Evolutionary conservation across 768 basidiomycete species (phyloP), one percentile per base, ranked within the genome.

Genomic region (Heimioporus sp.): DNA sequence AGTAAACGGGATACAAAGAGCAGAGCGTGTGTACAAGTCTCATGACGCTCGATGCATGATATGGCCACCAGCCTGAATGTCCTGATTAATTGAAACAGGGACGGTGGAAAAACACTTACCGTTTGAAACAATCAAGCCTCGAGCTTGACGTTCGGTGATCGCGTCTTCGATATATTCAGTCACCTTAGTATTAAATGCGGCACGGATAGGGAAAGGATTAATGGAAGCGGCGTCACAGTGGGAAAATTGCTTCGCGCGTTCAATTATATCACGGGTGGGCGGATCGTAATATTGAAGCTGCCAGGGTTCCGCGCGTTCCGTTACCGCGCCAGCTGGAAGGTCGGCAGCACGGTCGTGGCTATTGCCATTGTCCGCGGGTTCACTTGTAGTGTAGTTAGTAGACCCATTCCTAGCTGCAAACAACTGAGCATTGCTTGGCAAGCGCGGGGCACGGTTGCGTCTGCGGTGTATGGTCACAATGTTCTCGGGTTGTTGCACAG

Each of bases 221-320:
- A 53, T 46, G 12, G 52, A 57, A 1, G 43, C 48, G 0, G 19
- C 21, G 7, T 55, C 31, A 11, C 46, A 48, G 8, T 44, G 36
- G 10, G 46, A 48, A 30, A 54, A 44, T 12, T 48, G 47, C 19
- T 54, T 54, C 1, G 43, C 39, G 3, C 38, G 16, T 20, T 54
- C 37, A 10, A 54, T 48, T 2, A 54, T 39, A n/a, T 54, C 38
- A 9, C 6, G 39, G n/a, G 31, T 39, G 1, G 30, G 15, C 0
- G 20, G 44, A 13, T 48, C 24, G 10, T 57, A 53, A 10, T 34
- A 47, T n/a, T 53, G 51, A 7, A 56, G 46, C 7, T 56, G 46
- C 42, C 42, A 56, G 0, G 34, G 55, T 15, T 56, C 46, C 3
- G 35, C 9, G 2, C 38, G 11, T 28, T 42, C 35, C 12, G 40